Evolutionary conservation across 2,329 filamentous ascomycete species (phyloP).

Genomic region (Alternaria rosae): DNA sequence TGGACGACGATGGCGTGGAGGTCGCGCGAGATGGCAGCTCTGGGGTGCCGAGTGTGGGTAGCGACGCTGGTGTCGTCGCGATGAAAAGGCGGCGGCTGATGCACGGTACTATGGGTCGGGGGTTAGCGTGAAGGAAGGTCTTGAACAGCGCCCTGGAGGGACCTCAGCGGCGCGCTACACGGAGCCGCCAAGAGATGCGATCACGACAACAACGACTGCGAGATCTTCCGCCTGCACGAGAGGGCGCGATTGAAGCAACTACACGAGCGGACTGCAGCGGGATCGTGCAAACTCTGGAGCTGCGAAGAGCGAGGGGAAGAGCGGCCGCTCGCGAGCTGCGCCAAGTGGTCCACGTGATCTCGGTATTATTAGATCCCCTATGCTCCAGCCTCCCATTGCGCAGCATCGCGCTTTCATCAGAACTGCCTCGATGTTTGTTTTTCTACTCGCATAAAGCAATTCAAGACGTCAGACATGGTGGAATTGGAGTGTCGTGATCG

Average conservation of each 20-base stretch:
- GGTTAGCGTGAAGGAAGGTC: constrained; percentile 23
- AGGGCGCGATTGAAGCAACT: constrained; percentile 8
- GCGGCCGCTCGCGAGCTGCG: constrained; percentile 17
- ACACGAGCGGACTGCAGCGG: neutral
- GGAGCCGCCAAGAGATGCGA: constrained; percentile 13
- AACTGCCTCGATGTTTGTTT: constrained; percentile 4
- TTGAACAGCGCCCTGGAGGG: constrained; percentile 11
- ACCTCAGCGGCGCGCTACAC: constrained; percentile 16
- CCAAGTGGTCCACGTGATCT: constrained; percentile 23
- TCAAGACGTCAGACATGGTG: neutral
- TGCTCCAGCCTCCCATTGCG: constrained; percentile 14
- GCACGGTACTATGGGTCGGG: constrained; percentile 19
- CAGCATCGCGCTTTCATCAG: neutral
- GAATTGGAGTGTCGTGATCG: neutral
- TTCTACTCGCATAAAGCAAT: neutral
- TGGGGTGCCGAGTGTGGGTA: constrained; percentile 12
- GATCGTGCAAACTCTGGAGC: constrained; percentile 10
- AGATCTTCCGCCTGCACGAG: neutral
- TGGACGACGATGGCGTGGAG: constrained; percentile 1
- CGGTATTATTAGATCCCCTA: constrained; percentile 18
- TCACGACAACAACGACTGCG: constrained; percentile 13
- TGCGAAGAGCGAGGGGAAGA: constrained; percentile 5
- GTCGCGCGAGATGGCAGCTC: constrained; percentile 14
- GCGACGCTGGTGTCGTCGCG: constrained; percentile 17
- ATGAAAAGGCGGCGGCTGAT: constrained; percentile 27